A percentile compares a stretch with the other conserved stretches of the same genome.
Evolutionary conservation across 2,329 filamentous ascomycete species (phyloP).

Genomic region (Aspergillus sp.): DNA sequence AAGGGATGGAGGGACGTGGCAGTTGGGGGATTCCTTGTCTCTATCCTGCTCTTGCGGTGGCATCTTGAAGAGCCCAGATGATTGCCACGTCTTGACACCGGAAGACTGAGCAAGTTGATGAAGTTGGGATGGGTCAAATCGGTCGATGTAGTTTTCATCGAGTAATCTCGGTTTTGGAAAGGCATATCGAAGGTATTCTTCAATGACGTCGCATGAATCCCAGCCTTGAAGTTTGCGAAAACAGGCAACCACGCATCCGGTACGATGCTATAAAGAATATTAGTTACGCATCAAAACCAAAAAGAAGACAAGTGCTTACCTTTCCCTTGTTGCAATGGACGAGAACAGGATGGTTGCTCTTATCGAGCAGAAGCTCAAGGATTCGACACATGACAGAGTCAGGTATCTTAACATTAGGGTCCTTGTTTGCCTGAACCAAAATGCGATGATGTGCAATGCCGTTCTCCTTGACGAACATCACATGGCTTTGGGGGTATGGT

Average conservation of each 20-base stretch:
- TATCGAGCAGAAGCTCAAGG: constrained; percentile 70
- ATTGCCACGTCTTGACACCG: constrained; percentile 21
- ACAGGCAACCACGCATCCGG: constrained; percentile 82
- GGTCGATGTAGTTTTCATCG: constrained; percentile 32
- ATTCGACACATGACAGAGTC: constrained; percentile 69
- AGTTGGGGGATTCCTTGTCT: constrained; percentile 11
- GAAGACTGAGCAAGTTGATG: constrained; percentile 19
- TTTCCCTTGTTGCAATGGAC: constrained; percentile 94
- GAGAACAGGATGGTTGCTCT: constrained; percentile 74
- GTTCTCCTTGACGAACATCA: constrained; percentile 64
- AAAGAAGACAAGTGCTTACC: constrained; percentile 44
- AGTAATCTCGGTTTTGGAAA: constrained; percentile 51
- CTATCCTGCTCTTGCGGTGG: neutral
- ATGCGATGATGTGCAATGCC: constrained; percentile 74
- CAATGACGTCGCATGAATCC: constrained; percentile 62
- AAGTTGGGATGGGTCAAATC: constrained; percentile 28
- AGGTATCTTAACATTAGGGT: constrained; percentile 64
- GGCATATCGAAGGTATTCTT: constrained; percentile 71
- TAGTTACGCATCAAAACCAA: neutral
- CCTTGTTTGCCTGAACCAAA: constrained; percentile 86
- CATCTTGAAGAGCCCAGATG: constrained; percentile 9
- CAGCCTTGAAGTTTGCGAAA: constrained; percentile 74
- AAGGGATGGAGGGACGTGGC: constrained; percentile 12
- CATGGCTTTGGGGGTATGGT: constrained; percentile 54
- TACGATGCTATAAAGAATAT: constrained; percentile 65